Evolutionary conservation across 2,329 filamentous ascomycete genomes (phyloP).

Genomic region (Simplicillium sp.): DNA sequence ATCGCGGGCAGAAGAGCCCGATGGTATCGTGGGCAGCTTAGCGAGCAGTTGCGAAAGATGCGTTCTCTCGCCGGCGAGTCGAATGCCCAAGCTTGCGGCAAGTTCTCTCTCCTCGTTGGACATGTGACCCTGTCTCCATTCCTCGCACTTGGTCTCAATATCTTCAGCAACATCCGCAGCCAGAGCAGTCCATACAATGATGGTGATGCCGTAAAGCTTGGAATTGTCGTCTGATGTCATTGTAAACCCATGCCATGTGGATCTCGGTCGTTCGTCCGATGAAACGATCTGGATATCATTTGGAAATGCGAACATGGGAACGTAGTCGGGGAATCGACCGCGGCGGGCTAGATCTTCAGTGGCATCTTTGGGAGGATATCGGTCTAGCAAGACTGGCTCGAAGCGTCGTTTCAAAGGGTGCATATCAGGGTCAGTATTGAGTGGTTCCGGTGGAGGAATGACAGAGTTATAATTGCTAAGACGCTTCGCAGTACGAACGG

Average conservation of each 20-base stretch:
- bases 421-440: slow-evolving; percentile 85
- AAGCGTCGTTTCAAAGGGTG: slow-evolving; percentile 90
- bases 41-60: slow-evolving; percentile 83
- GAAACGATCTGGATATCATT: slow-evolving; percentile 97
- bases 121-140: slow-evolving; percentile 80
- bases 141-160: slow-evolving; percentile 72
- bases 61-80: slow-evolving; percentile 78
- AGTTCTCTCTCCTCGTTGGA: slow-evolving; percentile 84
- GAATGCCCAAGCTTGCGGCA: slow-evolving; percentile 81
- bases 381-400: slow-evolving; percentile 90
- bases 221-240: slow-evolving; percentile 93
- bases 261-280: slow-evolving; percentile 82
- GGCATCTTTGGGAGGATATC: slow-evolving; percentile 79
- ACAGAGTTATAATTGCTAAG: slow-evolving; percentile 98
- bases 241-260: slow-evolving; percentile 98
- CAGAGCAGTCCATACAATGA: slow-evolving; percentile 88
- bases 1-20: slow-evolving; percentile 74
- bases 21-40: slow-evolving; percentile 68
- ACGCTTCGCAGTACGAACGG: slow-evolving; percentile 70
- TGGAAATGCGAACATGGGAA: slow-evolving; percentile 98
- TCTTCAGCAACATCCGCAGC: slow-evolving; percentile 74
- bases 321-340: slow-evolving; percentile 89
- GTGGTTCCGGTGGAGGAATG: slow-evolving; percentile 84
- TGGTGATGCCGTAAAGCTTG: slow-evolving; percentile 82
- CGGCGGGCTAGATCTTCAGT: slow-evolving; percentile 71